These are phyloP conservation scores for Nicotiana otophora DNA, from an alignment of 257 asterid species.

Conservation along the genomic window DNA sequence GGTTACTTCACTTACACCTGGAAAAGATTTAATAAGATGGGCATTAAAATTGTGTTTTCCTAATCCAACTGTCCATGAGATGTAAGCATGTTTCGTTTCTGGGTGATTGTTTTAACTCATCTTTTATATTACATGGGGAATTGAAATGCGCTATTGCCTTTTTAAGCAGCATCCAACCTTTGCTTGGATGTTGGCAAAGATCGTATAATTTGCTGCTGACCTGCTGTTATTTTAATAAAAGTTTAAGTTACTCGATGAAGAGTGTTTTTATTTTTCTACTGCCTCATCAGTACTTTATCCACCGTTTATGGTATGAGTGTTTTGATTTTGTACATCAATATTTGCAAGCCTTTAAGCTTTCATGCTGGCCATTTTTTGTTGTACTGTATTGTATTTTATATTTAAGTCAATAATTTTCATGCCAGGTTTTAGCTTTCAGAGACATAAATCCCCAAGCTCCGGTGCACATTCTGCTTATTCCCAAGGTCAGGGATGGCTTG, in stretches of 20 bases:
- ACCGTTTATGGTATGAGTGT: neutral
- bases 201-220: neutral
- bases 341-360: neutral
- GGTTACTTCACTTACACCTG: neutral
- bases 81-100: neutral
- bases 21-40: neutral
- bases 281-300: neutral
- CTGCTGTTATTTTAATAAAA: neutral
- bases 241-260: neutral
- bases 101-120: neutral
- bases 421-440: constrained; percentile 93
- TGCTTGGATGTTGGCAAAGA: neutral
- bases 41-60: neutral
- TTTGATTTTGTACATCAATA: neutral
- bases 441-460: constrained; percentile 87
- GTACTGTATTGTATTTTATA: neutral
- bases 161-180: neutral
- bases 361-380: neutral
- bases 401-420: neutral
- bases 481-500: constrained; percentile 77
- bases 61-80: neutral
- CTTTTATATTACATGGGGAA: neutral
- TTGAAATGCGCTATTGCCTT: neutral
- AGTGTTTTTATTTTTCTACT: neutral
- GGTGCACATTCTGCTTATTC: constrained; percentile 70